phyloP scores from a whole-genome alignment of 1,139 yeast genomes.

The Geotrichum candidum region DNA sequence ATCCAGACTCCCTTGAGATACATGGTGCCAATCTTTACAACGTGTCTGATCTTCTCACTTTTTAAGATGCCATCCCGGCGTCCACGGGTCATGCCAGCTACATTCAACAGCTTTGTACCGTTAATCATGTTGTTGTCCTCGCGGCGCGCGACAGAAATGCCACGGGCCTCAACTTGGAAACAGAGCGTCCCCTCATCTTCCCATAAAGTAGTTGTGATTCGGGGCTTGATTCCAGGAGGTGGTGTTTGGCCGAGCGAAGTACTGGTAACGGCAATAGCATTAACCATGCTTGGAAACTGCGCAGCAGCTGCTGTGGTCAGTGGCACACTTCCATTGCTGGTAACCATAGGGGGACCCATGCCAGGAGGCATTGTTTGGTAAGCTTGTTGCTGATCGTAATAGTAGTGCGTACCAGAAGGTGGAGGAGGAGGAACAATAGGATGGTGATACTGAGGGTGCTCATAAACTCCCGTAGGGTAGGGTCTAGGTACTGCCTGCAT shows the following conservation, averaged over 20 bases:
- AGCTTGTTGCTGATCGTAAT: neutral
- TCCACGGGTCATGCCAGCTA: conserved; percentile 54
- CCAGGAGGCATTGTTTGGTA: neutral
- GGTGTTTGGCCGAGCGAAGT: conserved; percentile 27
- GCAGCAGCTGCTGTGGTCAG: conserved; percentile 22
- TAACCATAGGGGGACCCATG: neutral
- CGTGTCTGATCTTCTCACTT: conserved; percentile 82
- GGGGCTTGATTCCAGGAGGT: conserved; percentile 61
- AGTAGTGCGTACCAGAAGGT: neutral
- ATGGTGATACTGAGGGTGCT: conserved; percentile 5
- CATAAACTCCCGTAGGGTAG: conserved; percentile 8
- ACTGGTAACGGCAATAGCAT: conserved; percentile 25
- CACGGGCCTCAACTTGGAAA: conserved; percentile 56
- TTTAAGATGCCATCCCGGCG: conserved; percentile 85
- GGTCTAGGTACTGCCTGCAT: conserved; percentile 14
- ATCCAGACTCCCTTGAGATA: conserved; percentile 97
- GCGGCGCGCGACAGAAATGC: conserved; percentile 46
- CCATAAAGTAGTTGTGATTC: conserved; percentile 95
- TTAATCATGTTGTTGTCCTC: conserved; percentile 49
- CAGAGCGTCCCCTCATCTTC: conserved; percentile 93
- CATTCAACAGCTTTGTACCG: conserved; percentile 52
- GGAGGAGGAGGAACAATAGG: neutral
- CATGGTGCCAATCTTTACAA: conserved; percentile 94
- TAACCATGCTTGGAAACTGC: conserved; percentile 33
- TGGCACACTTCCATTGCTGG: neutral